Percentiles rank a stretch among this genome's conserved stretches.
These are phyloP conservation scores for Camellia lanceoleosa DNA, from an alignment of 148 eudicot species.

Conservation along the genomic window DNA sequence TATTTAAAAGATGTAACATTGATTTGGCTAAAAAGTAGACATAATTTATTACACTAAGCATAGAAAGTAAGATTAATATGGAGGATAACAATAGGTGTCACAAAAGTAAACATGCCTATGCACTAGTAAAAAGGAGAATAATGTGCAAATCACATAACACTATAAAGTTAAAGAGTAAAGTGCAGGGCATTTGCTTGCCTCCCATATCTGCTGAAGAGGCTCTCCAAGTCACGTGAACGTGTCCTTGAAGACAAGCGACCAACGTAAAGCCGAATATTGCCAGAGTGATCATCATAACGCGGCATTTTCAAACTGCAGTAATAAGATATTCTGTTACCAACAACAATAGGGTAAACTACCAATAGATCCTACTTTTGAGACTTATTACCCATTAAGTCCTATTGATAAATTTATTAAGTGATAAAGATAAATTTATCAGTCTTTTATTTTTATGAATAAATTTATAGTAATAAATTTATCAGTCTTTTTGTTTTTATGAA, in stretches of 20 bases:
- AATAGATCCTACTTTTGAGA: too few species aligned
- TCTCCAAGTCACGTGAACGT: constrained; percentile 79
- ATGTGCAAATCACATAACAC: background rate
- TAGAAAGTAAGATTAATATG: background rate
- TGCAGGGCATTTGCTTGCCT: constrained; percentile 40
- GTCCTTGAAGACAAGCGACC: constrained; percentile 88
- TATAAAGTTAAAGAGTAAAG: background rate
- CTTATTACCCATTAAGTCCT: too few species aligned
- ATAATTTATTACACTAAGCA: background rate
- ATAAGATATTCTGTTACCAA: background rate
- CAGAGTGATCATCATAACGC: constrained; percentile 59
- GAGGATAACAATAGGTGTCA: background rate
- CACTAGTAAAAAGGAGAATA: background rate
- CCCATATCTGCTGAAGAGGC: constrained; percentile 82
- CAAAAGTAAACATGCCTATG: background rate
- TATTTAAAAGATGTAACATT: too few species aligned
- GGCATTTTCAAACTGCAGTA: constrained; percentile 43
- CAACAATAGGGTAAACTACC: too few species aligned
- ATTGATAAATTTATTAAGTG: too few species aligned
- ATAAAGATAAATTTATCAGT: too few species aligned
- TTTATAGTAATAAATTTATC: too few species aligned
- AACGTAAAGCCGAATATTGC: constrained; percentile 81
- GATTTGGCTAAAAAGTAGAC: too few species aligned
- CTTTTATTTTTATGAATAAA: too few species aligned
- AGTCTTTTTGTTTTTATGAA: too few species aligned